These are phyloP conservation scores for Crotalaria pallida DNA, from an alignment of 306 rosid genomes.

Conservation along the genomic window DNA sequence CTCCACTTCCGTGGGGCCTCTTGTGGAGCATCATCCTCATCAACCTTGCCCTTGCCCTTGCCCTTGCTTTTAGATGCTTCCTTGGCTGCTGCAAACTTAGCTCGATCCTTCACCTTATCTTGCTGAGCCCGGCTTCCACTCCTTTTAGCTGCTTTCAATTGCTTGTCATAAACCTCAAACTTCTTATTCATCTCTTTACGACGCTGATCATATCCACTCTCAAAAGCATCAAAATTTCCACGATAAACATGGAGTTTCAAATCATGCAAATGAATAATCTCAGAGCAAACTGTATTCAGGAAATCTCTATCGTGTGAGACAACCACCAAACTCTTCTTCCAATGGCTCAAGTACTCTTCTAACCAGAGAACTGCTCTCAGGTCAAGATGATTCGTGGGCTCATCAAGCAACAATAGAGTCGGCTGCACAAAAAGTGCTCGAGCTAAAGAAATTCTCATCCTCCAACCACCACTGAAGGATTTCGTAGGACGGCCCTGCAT, in stretches of 20 bases:
- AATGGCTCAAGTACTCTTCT: slow-evolving; percentile 69
- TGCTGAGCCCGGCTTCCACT: slow-evolving; percentile 56
- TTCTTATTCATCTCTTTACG: slow-evolving; percentile 73
- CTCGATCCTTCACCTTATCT: slow-evolving; percentile 66
- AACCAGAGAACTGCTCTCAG: slow-evolving; percentile 79
- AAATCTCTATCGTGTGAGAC: slow-evolving; percentile 73
- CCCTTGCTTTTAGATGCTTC: slow-evolving; percentile 54
- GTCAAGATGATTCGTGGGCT: slow-evolving; percentile 70
- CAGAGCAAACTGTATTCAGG: slow-evolving; percentile 61
- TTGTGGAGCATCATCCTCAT: slow-evolving; percentile 42
- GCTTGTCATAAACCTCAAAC: slow-evolving; percentile 57
- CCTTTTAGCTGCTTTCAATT: slow-evolving; percentile 60
- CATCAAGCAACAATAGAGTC: slow-evolving; percentile 64
- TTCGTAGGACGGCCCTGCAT: slow-evolving; percentile 67
- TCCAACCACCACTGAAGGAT: slow-evolving; percentile 78
- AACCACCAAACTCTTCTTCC: slow-evolving; percentile 74
- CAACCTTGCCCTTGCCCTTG: slow-evolving; percentile 27
- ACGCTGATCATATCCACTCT: slow-evolving; percentile 74
- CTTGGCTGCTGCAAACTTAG: slow-evolving; percentile 53
- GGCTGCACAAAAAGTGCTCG: slow-evolving; percentile 74
- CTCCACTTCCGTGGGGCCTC: slow-evolving; percentile 66
- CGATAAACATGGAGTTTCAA: slow-evolving; percentile 68
- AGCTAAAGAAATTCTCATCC: slow-evolving; percentile 71
- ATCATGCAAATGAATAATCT: slow-evolving; percentile 76
- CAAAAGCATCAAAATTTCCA: slow-evolving; percentile 72